A percentile compares a stretch with the other conserved stretches of the same genome.
Conservation (phyloP, 176 grass and related monocot species). For the Zizania latifolia region DNA sequence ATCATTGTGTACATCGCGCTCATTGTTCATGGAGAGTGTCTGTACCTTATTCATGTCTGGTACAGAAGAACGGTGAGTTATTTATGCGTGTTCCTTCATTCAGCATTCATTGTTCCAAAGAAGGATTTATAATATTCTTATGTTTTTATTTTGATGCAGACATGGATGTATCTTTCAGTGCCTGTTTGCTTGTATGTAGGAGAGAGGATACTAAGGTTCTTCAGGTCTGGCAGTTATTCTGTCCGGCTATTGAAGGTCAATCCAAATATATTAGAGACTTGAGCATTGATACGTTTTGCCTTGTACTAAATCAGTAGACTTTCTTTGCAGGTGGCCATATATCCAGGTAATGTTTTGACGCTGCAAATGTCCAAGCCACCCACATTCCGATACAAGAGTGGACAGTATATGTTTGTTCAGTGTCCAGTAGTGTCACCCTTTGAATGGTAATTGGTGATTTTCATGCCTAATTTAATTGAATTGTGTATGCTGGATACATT, state of each 20-base stretch:
- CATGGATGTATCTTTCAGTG: slow-evolving; percentile 97
- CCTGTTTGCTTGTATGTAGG: slow-evolving; percentile 83
- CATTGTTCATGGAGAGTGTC: slow-evolving; percentile 73
- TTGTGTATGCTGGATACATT: neutral
- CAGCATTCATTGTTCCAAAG: neutral
- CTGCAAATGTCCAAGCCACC: slow-evolving; percentile 91
- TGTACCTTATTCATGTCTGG: slow-evolving; percentile 84
- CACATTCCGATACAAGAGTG: slow-evolving; percentile 86
- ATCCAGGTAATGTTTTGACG: slow-evolving; percentile 94
- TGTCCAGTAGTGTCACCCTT: slow-evolving; percentile 93
- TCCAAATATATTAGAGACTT: slow-evolving; percentile 17
- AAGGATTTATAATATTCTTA: neutral
- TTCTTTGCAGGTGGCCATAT: slow-evolving; percentile 79
- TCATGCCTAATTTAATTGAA: neutral
- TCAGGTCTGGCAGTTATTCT: slow-evolving; percentile 88
- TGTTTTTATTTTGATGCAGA: slow-evolving; percentile 56
- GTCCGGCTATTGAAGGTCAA: slow-evolving; percentile 81
- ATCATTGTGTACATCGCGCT: slow-evolving; percentile 81
- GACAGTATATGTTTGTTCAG: slow-evolving; percentile 99
- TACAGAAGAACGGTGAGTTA: slow-evolving; percentile 70
- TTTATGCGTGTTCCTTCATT: slow-evolving; percentile 15
- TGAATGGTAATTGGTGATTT: slow-evolving; percentile 64
- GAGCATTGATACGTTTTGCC: slow-evolving; percentile 7
- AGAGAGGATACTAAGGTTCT: slow-evolving; percentile 78
- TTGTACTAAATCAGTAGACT: slow-evolving; percentile 14